Conservation (phyloP, 225 moss, liverwort and hornwort genomes). For the Thuidium tamariscinum region DNA sequence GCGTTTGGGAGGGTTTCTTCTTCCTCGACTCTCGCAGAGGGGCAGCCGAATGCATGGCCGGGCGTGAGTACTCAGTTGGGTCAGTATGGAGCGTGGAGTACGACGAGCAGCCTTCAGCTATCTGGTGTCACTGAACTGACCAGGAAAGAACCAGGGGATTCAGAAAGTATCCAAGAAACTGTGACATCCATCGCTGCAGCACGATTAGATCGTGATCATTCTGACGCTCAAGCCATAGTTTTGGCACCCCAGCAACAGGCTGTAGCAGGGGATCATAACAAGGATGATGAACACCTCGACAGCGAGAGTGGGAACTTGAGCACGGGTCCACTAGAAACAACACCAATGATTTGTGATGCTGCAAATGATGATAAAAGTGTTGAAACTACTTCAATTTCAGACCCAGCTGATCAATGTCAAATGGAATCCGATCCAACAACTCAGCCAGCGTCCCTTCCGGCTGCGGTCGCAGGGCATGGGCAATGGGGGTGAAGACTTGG, state of each 20-base stretch:
- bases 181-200: neutral
- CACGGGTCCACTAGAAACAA: neutral
- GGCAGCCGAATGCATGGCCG: conserved; percentile 9
- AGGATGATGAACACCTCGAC: conserved; percentile 1
- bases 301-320: conserved; percentile 13
- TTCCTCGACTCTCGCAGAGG: conserved; percentile 2
- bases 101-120: conserved; percentile 18
- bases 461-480: neutral
- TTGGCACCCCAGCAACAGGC: neutral
- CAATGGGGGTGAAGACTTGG: conserved; percentile 4
- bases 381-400: neutral
- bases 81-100: conserved; percentile 22
- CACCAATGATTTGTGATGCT: neutral
- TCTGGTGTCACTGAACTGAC: conserved; percentile 13
- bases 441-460: neutral
- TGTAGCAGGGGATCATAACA: neutral
- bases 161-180: conserved; percentile 12
- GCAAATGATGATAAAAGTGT: conserved; percentile 2
- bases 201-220: conserved; percentile 1
- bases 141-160: conserved; percentile 8
- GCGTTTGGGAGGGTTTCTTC: conserved; percentile 35
- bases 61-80: neutral
- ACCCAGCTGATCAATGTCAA: neutral
- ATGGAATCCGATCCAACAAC: neutral
- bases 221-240: neutral